A percentile compares a stretch with the other conserved stretches of the same genome.
Evolutionary conservation across 148 eudicot species (phyloP).

Genomic region (Camellia japonica): DNA sequence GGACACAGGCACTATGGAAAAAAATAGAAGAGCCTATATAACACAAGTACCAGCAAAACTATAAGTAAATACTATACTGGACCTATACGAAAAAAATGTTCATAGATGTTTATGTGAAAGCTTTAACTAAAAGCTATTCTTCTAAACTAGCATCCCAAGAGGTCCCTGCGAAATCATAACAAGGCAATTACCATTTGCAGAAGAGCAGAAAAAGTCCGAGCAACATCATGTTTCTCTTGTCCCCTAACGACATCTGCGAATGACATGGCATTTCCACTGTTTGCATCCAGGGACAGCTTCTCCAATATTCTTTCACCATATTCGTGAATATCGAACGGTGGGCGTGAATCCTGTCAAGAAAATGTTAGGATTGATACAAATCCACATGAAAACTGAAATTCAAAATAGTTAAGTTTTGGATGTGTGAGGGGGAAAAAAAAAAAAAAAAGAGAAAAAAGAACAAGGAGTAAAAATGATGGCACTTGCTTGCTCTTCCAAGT

Average conservation of each 20-base stretch:
- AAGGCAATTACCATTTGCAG: slow-evolving; percentile 64
- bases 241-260: slow-evolving; percentile 75
- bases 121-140: not conserved
- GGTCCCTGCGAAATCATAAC: not conserved
- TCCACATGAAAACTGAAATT: not conserved
- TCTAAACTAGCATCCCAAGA: not conserved
- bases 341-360: slow-evolving; percentile 64
- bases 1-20: too few species aligned
- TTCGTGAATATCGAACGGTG: slow-evolving; percentile 84
- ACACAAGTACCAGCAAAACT: too few species aligned
- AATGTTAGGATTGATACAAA: slow-evolving; percentile 5
- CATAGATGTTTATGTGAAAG: not conserved
- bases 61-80: not conserved
- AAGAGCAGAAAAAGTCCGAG: slow-evolving; percentile 86
- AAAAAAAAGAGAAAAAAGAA: not conserved
- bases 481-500: slow-evolving; percentile 75
- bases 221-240: slow-evolving; percentile 77
- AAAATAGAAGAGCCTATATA: too few species aligned
- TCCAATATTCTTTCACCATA: slow-evolving; percentile 72
- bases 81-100: not conserved
- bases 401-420: not conserved
- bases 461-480: not conserved
- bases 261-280: slow-evolving; percentile 31
- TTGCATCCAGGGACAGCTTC: slow-evolving; percentile 46
- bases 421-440: too few species aligned